phyloP scores from a whole-genome alignment of 345 rosid genomes.

The Raphanus raphanistrum region DNA sequence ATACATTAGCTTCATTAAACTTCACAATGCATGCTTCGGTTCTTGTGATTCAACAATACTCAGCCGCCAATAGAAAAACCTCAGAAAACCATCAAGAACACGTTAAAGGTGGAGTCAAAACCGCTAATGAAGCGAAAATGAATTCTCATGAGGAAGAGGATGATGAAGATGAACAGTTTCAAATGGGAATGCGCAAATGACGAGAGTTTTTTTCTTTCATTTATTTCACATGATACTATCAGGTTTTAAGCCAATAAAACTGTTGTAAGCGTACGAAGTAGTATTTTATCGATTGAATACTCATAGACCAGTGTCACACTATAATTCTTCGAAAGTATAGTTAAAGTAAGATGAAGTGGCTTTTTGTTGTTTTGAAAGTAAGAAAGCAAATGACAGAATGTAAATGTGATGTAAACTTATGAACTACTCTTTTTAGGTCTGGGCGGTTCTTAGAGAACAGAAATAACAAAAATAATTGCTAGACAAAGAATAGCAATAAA shows the following conservation, averaged over 20 bases:
- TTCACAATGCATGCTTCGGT: slow-evolving; percentile 55
- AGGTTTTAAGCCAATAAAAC: neutral
- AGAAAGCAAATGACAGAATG: neutral
- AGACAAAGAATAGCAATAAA: neutral
- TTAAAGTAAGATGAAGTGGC: neutral
- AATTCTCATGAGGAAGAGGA: slow-evolving; percentile 8
- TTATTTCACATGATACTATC: neutral
- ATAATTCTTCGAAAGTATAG: neutral
- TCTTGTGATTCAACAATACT: slow-evolving; percentile 61
- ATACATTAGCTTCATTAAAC: slow-evolving; percentile 43
- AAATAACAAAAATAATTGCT: neutral
- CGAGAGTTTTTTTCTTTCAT: neutral
- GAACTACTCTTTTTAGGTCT: neutral
- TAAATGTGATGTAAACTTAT: neutral
- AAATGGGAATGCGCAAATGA: slow-evolving; percentile 22
- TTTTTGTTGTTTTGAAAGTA: neutral
- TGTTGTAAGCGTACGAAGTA: neutral
- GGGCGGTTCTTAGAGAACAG: neutral
- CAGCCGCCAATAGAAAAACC: neutral
- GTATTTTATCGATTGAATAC: neutral
- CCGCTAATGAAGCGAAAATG: slow-evolving; percentile 1
- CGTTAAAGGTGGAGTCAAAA: slow-evolving; percentile 1
- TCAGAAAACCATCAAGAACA: slow-evolving; percentile 12
- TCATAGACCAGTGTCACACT: neutral
- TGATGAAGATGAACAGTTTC: slow-evolving; percentile 19